phyloP scores from a whole-genome alignment of 176 grass and related monocot genomes.

The Areca catechu region DNA sequence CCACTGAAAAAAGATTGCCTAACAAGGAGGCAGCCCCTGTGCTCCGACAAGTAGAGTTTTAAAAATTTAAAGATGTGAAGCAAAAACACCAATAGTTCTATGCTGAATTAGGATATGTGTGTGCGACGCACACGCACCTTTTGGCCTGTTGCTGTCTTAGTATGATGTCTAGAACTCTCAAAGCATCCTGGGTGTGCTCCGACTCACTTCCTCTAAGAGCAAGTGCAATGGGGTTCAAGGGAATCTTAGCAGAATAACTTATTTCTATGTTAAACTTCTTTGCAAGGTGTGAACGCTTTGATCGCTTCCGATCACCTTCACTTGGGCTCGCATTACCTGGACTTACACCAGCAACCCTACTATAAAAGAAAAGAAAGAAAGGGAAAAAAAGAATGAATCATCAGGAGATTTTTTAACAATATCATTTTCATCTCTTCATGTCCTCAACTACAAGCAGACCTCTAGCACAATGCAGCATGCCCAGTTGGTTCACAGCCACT shows the following conservation, averaged over 20 bases:
- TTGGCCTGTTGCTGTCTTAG: constrained; percentile 93
- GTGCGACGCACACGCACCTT: background rate
- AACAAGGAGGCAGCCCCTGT: constrained; percentile 60
- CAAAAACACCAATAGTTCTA: too few relatives aligned
- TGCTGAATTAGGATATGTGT: too few relatives aligned
- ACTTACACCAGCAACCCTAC: constrained; percentile 18
- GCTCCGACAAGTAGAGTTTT: too few relatives aligned
- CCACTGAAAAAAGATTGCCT: constrained; percentile 61
- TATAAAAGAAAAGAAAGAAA: background rate
- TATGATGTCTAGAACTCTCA: constrained; percentile 75
- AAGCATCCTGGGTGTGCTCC: constrained; percentile 57
- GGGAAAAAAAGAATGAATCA: background rate
- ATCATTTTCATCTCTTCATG: too few relatives aligned
- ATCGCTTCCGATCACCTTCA: constrained; percentile 52
- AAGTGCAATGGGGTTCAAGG: constrained; percentile 52
- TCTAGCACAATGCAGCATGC: too few relatives aligned
- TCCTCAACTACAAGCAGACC: too few relatives aligned
- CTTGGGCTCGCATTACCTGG: constrained; percentile 38
- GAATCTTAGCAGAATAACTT: constrained; percentile 63
- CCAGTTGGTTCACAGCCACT: too few relatives aligned
- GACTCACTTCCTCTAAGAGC: constrained; percentile 48
- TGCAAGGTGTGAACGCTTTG: constrained; percentile 45
- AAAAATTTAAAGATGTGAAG: too few relatives aligned
- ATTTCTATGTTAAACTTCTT: constrained; percentile 53
- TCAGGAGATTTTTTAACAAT: background rate